Percentiles rank a stretch among this genome's conserved stretches.
Conservation (phyloP, 2,329 filamentous ascomycete genomes). For the Cadophora sp. region DNA sequence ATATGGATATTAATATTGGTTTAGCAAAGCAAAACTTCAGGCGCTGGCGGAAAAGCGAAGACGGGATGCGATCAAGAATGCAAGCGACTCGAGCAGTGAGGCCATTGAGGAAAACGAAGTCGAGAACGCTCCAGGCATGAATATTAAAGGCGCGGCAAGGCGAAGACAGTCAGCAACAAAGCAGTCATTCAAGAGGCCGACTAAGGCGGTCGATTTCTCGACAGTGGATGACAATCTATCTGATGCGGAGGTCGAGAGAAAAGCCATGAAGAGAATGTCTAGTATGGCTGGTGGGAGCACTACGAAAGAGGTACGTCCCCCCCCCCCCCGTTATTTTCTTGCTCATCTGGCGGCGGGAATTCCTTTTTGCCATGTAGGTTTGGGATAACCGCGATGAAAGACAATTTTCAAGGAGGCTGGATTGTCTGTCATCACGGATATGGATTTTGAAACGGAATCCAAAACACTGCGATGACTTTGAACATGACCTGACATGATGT, state of each 20-base stretch:
- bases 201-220: neutral
- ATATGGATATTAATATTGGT: neutral
- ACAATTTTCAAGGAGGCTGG: too few relatives aligned
- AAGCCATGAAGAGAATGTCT: neutral
- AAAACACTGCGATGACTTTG: neutral
- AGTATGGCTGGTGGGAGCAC: neutral
- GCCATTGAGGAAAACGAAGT: slow-evolving; percentile 37
- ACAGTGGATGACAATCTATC: slow-evolving; percentile 1
- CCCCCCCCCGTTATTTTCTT: neutral
- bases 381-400: neutral
- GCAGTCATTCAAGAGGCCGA: neutral
- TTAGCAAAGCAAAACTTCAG: slow-evolving; percentile 7
- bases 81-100: slow-evolving; percentile 40
- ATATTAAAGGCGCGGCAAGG: neutral
- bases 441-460: too few relatives aligned
- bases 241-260: slow-evolving; percentile 4
- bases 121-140: slow-evolving; percentile 18
- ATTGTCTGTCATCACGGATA: too few relatives aligned
- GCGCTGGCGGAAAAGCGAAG: slow-evolving; percentile 27
- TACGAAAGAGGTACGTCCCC: neutral
- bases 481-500: neutral
- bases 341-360: neutral
- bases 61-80: slow-evolving; percentile 17
- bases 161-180: neutral
- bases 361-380: neutral